Base-by-base conservation (phyloP, 305 asterid genomes). In the Fraxinus xanthoxyloides region DNA sequence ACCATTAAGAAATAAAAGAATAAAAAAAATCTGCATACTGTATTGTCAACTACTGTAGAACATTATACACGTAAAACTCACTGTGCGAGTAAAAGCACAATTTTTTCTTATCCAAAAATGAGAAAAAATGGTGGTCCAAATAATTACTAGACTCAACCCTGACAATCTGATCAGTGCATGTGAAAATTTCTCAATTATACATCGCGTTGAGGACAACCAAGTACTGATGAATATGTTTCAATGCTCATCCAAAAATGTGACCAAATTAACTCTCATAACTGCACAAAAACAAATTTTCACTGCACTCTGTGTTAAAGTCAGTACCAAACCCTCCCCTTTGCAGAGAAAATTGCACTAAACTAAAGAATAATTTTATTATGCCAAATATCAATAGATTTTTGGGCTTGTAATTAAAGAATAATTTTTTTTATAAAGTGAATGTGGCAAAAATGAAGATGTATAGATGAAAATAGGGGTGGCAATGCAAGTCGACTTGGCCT, bases 171-270 rank as follows among this genome's bases (percentile, higher is more conserved):
- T 56, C 38, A 72, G 82, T 77, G 75, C 86, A 87, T 72, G 86
- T 87, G 90, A 75, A 75, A 63, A n/a, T 26, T 77, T 73, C 56
- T 43, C 23, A 59, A 74, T 73, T 54, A 82, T 46, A 38, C 30
- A 38, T 43, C 28, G 79, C 72, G 40, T 59, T 15, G 3, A 76
- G 56, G 85, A 85, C 90, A 87, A 85, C 26, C 77, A 85, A 79
- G 90, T 78, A 87, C 90, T 82, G 15, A 76, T 81, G 81, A 67
- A 78, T 72, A 75, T 67, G 72, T 77, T 48, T 75, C 72, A 82
- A 65, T 82, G 87, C 48, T 80, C 77, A 43, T 67, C 83, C 87
- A 79, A 69, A 24, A 23, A 65, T 65, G 72, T 65, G 67, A 54
- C 10, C 26, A 51, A 51, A 51, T 51, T 51, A 23, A 59, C 70